These are phyloP conservation scores for Apostasia ramifera DNA, from an alignment of 106 monocot genomes.

Conservation along the genomic window DNA sequence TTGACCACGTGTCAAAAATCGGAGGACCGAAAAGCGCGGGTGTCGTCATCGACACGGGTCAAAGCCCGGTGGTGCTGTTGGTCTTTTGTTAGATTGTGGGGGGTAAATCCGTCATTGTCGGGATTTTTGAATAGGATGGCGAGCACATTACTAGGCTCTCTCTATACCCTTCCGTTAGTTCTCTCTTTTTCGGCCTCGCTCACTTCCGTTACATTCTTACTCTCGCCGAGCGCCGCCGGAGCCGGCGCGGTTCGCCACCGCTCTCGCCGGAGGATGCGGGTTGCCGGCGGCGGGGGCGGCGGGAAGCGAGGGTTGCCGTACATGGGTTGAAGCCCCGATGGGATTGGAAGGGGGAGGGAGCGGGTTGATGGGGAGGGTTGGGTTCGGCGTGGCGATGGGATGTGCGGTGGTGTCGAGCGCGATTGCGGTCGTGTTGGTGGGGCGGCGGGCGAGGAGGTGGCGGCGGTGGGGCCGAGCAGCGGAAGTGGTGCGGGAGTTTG, in stretches of 20 bases:
- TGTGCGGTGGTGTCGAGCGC: constrained; percentile 31
- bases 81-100: neutral
- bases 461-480: constrained; percentile 36
- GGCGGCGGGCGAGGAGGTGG: constrained; percentile 20
- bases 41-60: constrained; percentile 33
- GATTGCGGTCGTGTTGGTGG: constrained; percentile 41
- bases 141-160: constrained; percentile 20
- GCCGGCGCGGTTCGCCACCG: neutral
- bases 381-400: neutral
- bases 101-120: constrained; percentile 19
- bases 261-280: too few relatives aligned
- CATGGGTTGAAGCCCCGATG: neutral
- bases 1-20: neutral
- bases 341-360: constrained; percentile 10
- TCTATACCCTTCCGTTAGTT: neutral
- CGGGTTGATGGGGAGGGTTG: constrained; percentile 9
- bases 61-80: constrained; percentile 13
- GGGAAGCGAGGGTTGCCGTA: neutral
- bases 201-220: neutral
- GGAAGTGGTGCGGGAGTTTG: constrained; percentile 42
- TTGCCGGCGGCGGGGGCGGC: neutral
- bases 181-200: neutral
- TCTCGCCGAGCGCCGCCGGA: neutral
- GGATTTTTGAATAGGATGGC: constrained; percentile 11
- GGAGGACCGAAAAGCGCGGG: neutral